phyloP scores from a whole-genome alignment of 2,329 filamentous ascomycete genomes.

The Phialophora verrucosa region DNA sequence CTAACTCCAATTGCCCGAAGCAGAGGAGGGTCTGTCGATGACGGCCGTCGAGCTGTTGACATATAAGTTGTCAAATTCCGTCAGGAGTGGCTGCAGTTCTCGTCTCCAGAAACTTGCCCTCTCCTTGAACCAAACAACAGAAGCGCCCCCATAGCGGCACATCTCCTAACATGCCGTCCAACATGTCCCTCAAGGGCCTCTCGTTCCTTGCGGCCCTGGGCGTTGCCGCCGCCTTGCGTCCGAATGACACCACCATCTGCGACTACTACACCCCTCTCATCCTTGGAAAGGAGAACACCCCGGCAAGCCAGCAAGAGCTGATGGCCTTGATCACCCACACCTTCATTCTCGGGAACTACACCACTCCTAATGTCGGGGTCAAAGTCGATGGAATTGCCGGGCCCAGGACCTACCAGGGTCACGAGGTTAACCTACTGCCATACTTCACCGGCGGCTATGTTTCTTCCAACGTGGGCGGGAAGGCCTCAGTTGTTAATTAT shows the following conservation, averaged over 20 bases:
- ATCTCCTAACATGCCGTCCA: conserved; percentile 10
- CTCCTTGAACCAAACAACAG: background rate
- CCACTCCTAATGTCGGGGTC: conserved; percentile 59
- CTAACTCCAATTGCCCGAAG: background rate
- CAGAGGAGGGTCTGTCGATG: background rate
- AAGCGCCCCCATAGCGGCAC: background rate
- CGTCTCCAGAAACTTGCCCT: background rate
- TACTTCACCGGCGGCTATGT: conserved; percentile 64
- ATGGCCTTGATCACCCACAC: conserved; percentile 66
- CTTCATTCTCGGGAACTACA: conserved; percentile 68
- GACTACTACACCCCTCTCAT: conserved; percentile 66
- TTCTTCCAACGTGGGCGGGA: conserved; percentile 57
- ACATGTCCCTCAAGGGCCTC: conserved; percentile 19
- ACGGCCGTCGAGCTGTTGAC: background rate
- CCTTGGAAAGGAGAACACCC: conserved; percentile 64
- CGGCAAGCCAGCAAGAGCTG: conserved; percentile 62
- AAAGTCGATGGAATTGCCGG: conserved; percentile 64
- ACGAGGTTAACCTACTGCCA: conserved; percentile 61
- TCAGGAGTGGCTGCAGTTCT: background rate
- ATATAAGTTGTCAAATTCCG: conserved; percentile 7
- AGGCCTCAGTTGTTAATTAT: conserved; percentile 62
- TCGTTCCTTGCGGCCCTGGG: conserved; percentile 39
- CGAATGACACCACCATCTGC: conserved; percentile 60
- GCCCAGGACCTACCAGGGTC: conserved; percentile 56
- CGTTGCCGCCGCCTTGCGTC: conserved; percentile 53